These are phyloP conservation scores for Elsinoe australis DNA, from an alignment of 2,329 filamentous ascomycete species.

Conservation along the genomic window DNA sequence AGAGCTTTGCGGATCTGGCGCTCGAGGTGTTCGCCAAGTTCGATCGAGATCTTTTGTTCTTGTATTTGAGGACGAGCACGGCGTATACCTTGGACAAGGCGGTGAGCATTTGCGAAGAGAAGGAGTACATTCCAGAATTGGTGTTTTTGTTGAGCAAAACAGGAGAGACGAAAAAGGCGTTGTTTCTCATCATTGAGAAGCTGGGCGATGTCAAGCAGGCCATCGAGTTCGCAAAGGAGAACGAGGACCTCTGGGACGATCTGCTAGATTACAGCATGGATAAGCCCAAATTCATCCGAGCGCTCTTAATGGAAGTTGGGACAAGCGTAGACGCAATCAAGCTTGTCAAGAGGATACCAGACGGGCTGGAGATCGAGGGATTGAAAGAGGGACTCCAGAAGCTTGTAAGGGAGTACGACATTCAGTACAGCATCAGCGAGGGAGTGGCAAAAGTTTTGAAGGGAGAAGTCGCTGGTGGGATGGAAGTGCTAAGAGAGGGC, in stretches of 20 bases:
- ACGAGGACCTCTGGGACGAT: constrained; percentile 90
- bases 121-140: constrained; percentile 81
- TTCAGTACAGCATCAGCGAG: constrained; percentile 84
- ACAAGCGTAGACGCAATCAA: constrained; percentile 89
- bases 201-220: constrained; percentile 84
- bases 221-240: constrained; percentile 88
- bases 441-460: constrained; percentile 80
- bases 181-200: constrained; percentile 91
- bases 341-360: constrained; percentile 81
- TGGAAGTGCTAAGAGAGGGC: constrained; percentile 70
- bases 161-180: constrained; percentile 81
- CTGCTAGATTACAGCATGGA: constrained; percentile 95
- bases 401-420: constrained; percentile 91
- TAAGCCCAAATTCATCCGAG: constrained; percentile 89
- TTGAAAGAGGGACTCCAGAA: constrained; percentile 79
- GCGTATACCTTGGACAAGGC: constrained; percentile 81
- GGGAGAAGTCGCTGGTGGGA: constrained; percentile 78
- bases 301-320: constrained; percentile 84
- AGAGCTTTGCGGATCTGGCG: constrained; percentile 79
- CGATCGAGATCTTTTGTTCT: constrained; percentile 71
- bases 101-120: constrained; percentile 67
- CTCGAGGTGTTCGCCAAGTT: constrained; percentile 80
- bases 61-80: constrained; percentile 72
- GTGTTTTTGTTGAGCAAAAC: constrained; percentile 94
- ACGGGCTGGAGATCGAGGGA: constrained; percentile 86